phyloP scores from a whole-genome alignment of 148 eudicot species.

The Pouteria glomerata region DNA sequence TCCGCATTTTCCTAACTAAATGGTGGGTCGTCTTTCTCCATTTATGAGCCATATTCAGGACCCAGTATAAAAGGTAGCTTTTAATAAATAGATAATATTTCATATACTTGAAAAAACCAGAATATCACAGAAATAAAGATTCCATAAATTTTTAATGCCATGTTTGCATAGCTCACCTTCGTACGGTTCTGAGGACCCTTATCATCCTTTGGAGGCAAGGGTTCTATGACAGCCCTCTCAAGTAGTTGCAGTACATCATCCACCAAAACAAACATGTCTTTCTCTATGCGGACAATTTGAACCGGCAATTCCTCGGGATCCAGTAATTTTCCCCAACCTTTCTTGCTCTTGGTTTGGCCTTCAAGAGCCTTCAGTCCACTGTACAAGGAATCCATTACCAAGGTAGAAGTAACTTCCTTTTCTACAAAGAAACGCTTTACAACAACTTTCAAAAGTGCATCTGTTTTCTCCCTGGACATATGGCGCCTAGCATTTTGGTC shows the following conservation, averaged over 20 bases:
- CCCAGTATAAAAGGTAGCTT: too few relatives aligned
- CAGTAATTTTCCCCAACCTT: slow-evolving; percentile 36
- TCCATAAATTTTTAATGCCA: not conserved
- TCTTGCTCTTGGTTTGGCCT: slow-evolving; percentile 61
- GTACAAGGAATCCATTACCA: slow-evolving; percentile 92
- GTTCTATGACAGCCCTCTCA: slow-evolving; percentile 82
- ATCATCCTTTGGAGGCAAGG: slow-evolving; percentile 90
- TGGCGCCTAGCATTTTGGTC: slow-evolving; percentile 67
- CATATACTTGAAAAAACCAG: not conserved
- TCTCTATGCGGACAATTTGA: slow-evolving; percentile 65
- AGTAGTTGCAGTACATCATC: slow-evolving; percentile 73
- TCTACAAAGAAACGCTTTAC: slow-evolving; percentile 81
- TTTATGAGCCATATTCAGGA: too few relatives aligned
- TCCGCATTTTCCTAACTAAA: too few relatives aligned
- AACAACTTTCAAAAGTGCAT: slow-evolving; percentile 56
- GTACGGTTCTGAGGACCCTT: slow-evolving; percentile 90
- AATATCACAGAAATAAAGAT: not conserved
- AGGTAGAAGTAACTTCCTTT: slow-evolving; percentile 90
- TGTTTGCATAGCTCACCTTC: slow-evolving; percentile 44
- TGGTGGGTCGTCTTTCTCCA: too few relatives aligned
- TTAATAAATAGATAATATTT: too few relatives aligned
- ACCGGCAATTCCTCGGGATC: slow-evolving; percentile 57
- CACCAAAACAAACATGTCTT: slow-evolving; percentile 65
- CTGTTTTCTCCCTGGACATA: slow-evolving; percentile 76
- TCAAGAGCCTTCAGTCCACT: slow-evolving; percentile 94